Conservation (phyloP, 345 rosid genomes). For the Nephelium lappaceum region DNA sequence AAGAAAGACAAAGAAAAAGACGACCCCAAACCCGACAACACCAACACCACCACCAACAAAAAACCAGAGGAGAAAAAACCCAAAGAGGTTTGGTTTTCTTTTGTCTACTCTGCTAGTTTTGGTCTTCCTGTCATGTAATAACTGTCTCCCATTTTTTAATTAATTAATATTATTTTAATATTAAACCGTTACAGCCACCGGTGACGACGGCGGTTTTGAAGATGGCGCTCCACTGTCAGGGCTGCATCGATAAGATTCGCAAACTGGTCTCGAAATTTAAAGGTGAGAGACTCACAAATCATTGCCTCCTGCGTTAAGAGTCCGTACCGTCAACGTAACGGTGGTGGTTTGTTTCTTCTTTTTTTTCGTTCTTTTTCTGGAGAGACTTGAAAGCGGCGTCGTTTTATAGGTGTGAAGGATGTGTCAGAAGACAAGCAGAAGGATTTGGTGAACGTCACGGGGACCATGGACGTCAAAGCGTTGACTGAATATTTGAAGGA, state of each 20-base stretch:
- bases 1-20: slow-evolving; percentile 47
- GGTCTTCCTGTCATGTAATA: background rate
- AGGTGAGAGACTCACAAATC: slow-evolving; percentile 40
- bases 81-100: slow-evolving; percentile 45
- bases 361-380: too few relatives aligned
- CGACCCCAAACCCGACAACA: slow-evolving; percentile 21
- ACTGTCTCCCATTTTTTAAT: background rate
- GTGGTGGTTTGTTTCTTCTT: background rate
- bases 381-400: too few relatives aligned
- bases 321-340: background rate
- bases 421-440: slow-evolving; percentile 53
- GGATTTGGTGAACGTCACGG: slow-evolving; percentile 68
- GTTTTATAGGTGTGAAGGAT: slow-evolving; percentile 55
- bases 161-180: background rate
- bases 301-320: background rate
- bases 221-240: slow-evolving; percentile 64
- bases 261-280: slow-evolving; percentile 49
- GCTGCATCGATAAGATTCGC: slow-evolving; percentile 69
- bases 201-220: slow-evolving; percentile 67
- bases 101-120: background rate
- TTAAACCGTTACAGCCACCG: slow-evolving; percentile 42
- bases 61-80: slow-evolving; percentile 45
- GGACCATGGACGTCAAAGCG: slow-evolving; percentile 67
- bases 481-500: slow-evolving; percentile 50
- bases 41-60: slow-evolving; percentile 29